A percentile compares a stretch with the other conserved stretches of the same genome.
Evolutionary conservation across 495 filamentous ascomycete genomes (phyloP).

Genomic region (Penicillium pulvis): DNA sequence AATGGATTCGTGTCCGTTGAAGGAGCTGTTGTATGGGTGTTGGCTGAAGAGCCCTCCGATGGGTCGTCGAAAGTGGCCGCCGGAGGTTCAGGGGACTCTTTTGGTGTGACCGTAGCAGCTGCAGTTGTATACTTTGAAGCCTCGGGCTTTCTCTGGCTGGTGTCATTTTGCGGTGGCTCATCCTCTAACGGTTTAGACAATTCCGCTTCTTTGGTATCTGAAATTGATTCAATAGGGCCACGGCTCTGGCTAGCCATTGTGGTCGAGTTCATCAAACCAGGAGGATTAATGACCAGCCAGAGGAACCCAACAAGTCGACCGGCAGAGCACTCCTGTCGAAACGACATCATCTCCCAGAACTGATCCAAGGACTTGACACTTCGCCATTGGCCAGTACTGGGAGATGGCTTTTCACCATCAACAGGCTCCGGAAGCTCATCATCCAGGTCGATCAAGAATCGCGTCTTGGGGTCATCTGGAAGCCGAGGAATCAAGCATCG

Average conservation of each 20-base stretch:
- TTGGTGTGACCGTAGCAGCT: not conserved
- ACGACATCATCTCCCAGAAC: constrained; percentile 99
- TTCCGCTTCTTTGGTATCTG: constrained; percentile 14
- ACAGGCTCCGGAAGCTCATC: constrained; percentile 61
- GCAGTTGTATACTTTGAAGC: not conserved
- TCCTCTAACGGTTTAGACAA: constrained; percentile 9
- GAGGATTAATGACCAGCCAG: constrained; percentile 79
- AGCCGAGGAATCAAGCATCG: constrained; percentile 87
- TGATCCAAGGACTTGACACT: constrained; percentile 79
- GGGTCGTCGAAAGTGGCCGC: constrained; percentile 35
- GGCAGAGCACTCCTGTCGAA: constrained; percentile 90
- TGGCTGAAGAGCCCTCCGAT: constrained; percentile 51
- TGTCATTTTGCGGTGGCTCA: not conserved
- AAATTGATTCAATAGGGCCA: constrained; percentile 4
- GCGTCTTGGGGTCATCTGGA: constrained; percentile 93
- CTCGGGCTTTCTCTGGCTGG: constrained; percentile 1
- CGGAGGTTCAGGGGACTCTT: constrained; percentile 16
- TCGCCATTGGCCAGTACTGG: constrained; percentile 68
- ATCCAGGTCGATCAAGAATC: constrained; percentile 87
- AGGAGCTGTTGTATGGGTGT: constrained; percentile 6
- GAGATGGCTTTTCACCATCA: constrained; percentile 34
- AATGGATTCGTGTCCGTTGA: constrained; percentile 54
- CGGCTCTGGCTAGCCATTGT: constrained; percentile 39
- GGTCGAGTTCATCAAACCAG: constrained; percentile 40
- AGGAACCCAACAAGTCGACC: constrained; percentile 91